Base-by-base conservation (phyloP, 2,329 filamentous ascomycete genomes). In the Alternaria gansuensis region DNA sequence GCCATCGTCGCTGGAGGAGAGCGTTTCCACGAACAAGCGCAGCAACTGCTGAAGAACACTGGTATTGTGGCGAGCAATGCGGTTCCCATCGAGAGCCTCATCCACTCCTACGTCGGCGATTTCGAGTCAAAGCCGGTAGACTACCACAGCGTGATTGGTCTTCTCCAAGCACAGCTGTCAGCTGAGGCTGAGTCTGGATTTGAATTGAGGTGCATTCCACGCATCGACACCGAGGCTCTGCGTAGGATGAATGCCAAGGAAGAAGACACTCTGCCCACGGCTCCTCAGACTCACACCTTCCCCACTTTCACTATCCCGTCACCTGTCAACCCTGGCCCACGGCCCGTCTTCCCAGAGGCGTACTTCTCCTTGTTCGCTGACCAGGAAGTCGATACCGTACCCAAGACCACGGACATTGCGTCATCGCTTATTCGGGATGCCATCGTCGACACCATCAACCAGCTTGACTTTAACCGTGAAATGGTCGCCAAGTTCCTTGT, bases 11-110 rank as follows among this genome's bases (percentile, higher is more conserved):
- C 73, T 5, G 71, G 74, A 31, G 75, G 73, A 36, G 63, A 50
- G 37, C 67, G 66, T 17, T 75, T 73, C 54, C 88, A 90, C 72
- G 87, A 89, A 68, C 84, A 90, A 65, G 93, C 92, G 2, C 84
- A 85, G 1, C 88, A 91, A 45, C 82, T 98, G 52, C 88, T 99
- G 75, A 91, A 96, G 65, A 97, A 96, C 82, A 98, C 95, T 2
- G 93, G 95, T 55, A 92, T 98, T 65, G 96, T 98, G 69, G 93
- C 94, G 10, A 91, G 90, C 2, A 93, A 95, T 63, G 90, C 91
- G 10, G 92, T 97, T 75, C 85, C 90, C 2, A 84, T 98, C 34
- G 93, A 97, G 75, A 84, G 88, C 28, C 81, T 97, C 54, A 92
- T 98, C 50, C 92, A 97, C 67, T 92, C 93, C 2, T 97, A 94